Evolutionary conservation across 148 eudicot genomes (phyloP).

Genomic region (Rhododendron kiyosumense): DNA sequence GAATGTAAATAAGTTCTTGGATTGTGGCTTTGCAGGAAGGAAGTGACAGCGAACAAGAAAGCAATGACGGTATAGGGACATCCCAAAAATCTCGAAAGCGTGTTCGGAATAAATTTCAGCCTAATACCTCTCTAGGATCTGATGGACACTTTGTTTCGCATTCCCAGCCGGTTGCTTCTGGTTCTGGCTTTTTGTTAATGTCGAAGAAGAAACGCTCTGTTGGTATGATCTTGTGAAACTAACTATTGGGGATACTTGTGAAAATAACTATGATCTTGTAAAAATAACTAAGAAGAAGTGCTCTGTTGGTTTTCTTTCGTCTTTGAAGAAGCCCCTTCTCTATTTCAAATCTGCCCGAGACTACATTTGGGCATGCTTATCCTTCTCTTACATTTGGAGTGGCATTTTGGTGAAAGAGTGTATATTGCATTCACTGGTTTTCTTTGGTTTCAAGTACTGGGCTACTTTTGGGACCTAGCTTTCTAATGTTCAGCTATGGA

Average conservation of each 20-base stretch:
- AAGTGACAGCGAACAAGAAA: conserved; percentile 93
- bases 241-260: not conserved
- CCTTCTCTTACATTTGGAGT: not conserved
- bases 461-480: not conserved
- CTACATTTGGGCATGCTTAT: not conserved
- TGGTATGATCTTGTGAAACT: conserved; percentile 44
- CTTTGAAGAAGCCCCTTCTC: not conserved
- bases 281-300: not conserved
- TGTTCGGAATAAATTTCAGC: conserved; percentile 48
- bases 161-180: conserved; percentile 47
- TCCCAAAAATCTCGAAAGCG: conserved; percentile 75
- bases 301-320: not conserved
- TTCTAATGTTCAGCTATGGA: not conserved
- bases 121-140: conserved; percentile 33
- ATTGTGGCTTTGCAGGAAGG: conserved; percentile 55
- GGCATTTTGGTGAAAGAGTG: not conserved
- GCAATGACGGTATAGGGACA: conserved; percentile 67
- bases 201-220: conserved; percentile 76
- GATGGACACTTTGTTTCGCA: conserved; percentile 37
- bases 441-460: not conserved
- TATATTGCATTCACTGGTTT: conserved; percentile 1
- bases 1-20: not conserved
- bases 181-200: conserved; percentile 66
- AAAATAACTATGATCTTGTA: not conserved
- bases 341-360: conserved; percentile 8